Base-by-base conservation (phyloP, 192 early-diverging fungal genomes). In the Coemansia reversa region DNA sequence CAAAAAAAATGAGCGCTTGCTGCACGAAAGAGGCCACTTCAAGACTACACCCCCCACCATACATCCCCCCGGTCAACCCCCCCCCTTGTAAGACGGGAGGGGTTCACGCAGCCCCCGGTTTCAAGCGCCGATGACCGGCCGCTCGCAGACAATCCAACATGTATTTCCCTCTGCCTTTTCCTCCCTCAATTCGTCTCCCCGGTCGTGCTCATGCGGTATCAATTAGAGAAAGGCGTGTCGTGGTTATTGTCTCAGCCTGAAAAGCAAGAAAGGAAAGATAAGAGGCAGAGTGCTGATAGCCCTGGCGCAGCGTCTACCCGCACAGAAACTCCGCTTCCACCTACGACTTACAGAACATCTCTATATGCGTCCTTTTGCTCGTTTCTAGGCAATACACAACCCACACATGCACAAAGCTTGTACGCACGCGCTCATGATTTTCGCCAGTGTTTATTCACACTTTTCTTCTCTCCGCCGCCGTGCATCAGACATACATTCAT, bases 401-500 rank as follows among this genome's bases (percentile, higher is more conserved):
- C 28, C 52, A 52, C 11, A 52, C 51, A 52, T 52, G 24, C 51
- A 52, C 51, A 54, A 54, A 32, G 63, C 50, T 45, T 45, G 39
- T 45, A 65, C 50, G 56, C 65, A 57, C 57, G 54, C 63, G 48
- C 74, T 76, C 70, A 64, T 76, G 67, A 76, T 70, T 75, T 70
- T 32, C 73, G 42, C 65, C 59, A 50, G 66, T 70, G 67, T 70
- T 69, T 77, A 65, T 65, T 71, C 52, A 60, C 57, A 42, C 64
- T 25, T 51, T 63, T 30, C 45, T 61, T 57, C 51, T 59, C 69
- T 51, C 63, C 74, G 53, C 64, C 64, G 59, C 74, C 68, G 58
- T 67, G 71, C 71, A 66, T 67, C 35, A 28, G 42, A 45, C 72
- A 50, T 59, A 65, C 74, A 76, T 76, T 70, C 74, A 67, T 62